Percentiles rank a stretch among this genome's conserved stretches.
Evolutionary conservation across 345 rosid species (phyloP).

Genomic region (Citrus glauca): DNA sequence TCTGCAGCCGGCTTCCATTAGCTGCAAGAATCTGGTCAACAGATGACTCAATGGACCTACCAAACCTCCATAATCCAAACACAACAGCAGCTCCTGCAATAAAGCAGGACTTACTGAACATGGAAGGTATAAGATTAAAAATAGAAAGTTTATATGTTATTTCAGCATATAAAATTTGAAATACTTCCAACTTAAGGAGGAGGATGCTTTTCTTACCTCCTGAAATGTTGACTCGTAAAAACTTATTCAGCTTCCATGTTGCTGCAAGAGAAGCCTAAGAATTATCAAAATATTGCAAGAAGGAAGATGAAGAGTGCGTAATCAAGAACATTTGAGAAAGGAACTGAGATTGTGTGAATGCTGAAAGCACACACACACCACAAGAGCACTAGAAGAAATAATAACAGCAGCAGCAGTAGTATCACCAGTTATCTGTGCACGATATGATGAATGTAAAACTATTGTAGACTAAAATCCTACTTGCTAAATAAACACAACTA

Average conservation of each 20-base stretch:
- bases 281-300: slow-evolving; percentile 6
- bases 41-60: slow-evolving; percentile 37
- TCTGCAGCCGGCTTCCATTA: slow-evolving; percentile 64
- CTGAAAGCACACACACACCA: not conserved
- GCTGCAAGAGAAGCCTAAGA: slow-evolving; percentile 28
- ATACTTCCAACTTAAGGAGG: not conserved
- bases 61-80: slow-evolving; percentile 33
- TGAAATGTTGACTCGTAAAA: slow-evolving; percentile 18
- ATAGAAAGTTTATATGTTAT: not conserved
- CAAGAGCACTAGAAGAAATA: not conserved
- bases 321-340: not conserved
- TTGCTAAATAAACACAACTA: not conserved
- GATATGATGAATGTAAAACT: not conserved
- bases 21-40: slow-evolving; percentile 57
- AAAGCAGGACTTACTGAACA: not conserved
- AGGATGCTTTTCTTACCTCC: slow-evolving; percentile 25
- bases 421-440: not conserved
- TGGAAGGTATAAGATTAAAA: not conserved
- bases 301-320: not conserved
- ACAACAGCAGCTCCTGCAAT: slow-evolving; percentile 40
- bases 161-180: not conserved
- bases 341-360: not conserved
- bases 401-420: not conserved
- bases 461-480: not conserved
- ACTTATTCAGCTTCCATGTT: slow-evolving; percentile 33